Evolutionary conservation across 208 protist genomes (phyloP).

Genomic region (Acanthamoeba castellanii): DNA sequence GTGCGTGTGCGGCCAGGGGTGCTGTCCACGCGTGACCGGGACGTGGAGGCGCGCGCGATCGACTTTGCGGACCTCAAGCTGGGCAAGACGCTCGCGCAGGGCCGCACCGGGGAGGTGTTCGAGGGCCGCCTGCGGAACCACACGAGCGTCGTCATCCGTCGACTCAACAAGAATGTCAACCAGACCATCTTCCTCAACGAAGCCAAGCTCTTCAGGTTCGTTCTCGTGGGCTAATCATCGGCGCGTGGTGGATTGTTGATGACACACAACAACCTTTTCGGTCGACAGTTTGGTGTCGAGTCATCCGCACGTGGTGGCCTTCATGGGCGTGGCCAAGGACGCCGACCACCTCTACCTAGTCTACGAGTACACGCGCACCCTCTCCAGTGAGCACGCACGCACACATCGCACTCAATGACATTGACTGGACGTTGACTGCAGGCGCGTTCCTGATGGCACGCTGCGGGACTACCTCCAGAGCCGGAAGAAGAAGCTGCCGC

Average conservation of each 20-base stretch:
- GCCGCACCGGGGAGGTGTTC: not conserved
- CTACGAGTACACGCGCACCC: not conserved
- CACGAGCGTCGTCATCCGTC: slow-evolving; percentile 45
- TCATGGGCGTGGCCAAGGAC: slow-evolving; percentile 8
- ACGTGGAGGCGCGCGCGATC: slow-evolving; percentile 7
- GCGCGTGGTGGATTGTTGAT: not conserved
- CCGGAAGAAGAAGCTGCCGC: not conserved
- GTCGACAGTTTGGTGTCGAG: not conserved
- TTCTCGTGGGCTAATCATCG: not conserved
- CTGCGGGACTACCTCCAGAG: slow-evolving; percentile 16
- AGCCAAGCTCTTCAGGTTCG: slow-evolving; percentile 9
- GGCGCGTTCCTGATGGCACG: slow-evolving; percentile 24
- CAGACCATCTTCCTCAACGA: not conserved
- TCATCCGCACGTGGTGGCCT: slow-evolving; percentile 8
- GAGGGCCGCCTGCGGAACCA: slow-evolving; percentile 6
- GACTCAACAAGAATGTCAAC: slow-evolving; percentile 23
- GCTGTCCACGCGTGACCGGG: not conserved
- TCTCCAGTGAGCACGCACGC: not conserved
- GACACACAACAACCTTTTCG: not conserved
- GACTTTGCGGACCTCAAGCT: not conserved
- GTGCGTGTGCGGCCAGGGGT: not conserved
- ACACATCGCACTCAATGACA: not conserved
- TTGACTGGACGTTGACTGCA: not conserved
- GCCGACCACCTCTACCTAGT: slow-evolving; percentile 31
- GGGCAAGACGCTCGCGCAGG: not conserved